Conservation (phyloP, 2,329 filamentous ascomycete genomes). For the Zalaria obscura region DNA sequence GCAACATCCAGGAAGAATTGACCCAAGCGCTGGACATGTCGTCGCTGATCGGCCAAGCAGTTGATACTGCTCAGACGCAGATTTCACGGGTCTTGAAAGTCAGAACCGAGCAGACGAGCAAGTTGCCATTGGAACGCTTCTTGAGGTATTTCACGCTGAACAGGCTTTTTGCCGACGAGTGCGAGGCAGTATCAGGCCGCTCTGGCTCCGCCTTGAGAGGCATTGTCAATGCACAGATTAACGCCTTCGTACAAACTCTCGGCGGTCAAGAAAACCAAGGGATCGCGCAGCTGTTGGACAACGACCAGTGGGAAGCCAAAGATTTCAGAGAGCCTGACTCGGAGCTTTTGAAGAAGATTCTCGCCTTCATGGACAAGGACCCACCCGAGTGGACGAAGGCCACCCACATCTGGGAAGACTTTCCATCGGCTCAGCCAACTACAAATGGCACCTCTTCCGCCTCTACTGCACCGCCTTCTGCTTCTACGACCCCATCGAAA, state of each 20-base stretch:
- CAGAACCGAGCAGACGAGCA: constrained; percentile 57
- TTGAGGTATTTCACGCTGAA: constrained; percentile 73
- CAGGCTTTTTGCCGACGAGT: constrained; percentile 71
- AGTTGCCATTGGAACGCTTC: constrained; percentile 55
- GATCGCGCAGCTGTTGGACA: constrained; percentile 63
- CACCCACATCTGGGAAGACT: constrained; percentile 35
- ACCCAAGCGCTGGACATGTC: constrained; percentile 65
- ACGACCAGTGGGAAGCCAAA: constrained; percentile 64
- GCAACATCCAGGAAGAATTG: constrained; percentile 50
- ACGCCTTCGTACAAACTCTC: constrained; percentile 59
- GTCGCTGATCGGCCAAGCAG: constrained; percentile 63
- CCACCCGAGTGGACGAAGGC: constrained; percentile 51
- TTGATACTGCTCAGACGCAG: constrained; percentile 62
- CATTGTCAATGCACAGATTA: constrained; percentile 69
- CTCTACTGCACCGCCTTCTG: constrained; percentile 8
- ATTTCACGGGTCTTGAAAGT: constrained; percentile 66
- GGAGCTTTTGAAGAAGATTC: constrained; percentile 46
- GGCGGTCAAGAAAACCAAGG: constrained; percentile 60
- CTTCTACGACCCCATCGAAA: constrained; percentile 6
- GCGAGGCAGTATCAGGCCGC: constrained; percentile 68
- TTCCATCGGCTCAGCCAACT: constrained; percentile 4
- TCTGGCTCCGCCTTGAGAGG: constrained; percentile 64
- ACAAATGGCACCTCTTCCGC: constrained; percentile 16
- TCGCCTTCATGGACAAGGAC: constrained; percentile 59
- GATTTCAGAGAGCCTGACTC: constrained; percentile 55